Base-by-base conservation (phyloP, 306 rosid species). In the Fagus sylvatica region DNA sequence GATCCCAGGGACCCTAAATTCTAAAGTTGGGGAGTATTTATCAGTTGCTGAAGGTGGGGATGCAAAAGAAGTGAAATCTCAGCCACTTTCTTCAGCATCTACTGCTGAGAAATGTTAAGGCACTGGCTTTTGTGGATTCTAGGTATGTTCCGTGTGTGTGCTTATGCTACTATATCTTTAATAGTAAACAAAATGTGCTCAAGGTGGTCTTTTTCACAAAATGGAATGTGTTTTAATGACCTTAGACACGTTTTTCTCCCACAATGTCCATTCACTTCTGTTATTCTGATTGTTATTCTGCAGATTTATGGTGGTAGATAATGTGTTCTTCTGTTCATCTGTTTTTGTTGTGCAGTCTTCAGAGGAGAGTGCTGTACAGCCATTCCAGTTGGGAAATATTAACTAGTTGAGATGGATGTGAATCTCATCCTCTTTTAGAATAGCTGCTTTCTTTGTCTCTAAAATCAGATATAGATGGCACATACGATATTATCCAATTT, bases 1-100 rank as follows among this genome's bases (percentile, higher is more conserved):
- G 99, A 90, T 84, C 84, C 97, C 93, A 0, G 89, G 91, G 40
- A 85, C 98, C 53, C 72, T 90, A 61, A 82, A 81, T 73, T 81
- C 89, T 4, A 88, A 80, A 59, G 86, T 84, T 41, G 97, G 91
- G 74, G 97, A 89, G 68, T 85, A 74, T 79, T 87, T 81, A 3
- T 81, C 85, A 1, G 80, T 59, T 46, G 85, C 80, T 2, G 92
- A 85, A 73, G 91, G 79, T 13, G 79, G 76, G 74, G 93, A 89
- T 60, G 86, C 78, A 19, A 90, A 81, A 73, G 90, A 89, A 76
- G 72, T 53, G 7, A 86, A 86, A 78, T 67, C 80, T 68, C 90
- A 78, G 87, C 65, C 53, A 32, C 81, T 82, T 66, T 74, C 83
- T 40, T 61, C 73, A 17, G 64, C 83, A 56, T 82, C 85, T 37